Conservation (phyloP, 495 filamentous ascomycete species). For the Xylaria scruposa region DNA sequence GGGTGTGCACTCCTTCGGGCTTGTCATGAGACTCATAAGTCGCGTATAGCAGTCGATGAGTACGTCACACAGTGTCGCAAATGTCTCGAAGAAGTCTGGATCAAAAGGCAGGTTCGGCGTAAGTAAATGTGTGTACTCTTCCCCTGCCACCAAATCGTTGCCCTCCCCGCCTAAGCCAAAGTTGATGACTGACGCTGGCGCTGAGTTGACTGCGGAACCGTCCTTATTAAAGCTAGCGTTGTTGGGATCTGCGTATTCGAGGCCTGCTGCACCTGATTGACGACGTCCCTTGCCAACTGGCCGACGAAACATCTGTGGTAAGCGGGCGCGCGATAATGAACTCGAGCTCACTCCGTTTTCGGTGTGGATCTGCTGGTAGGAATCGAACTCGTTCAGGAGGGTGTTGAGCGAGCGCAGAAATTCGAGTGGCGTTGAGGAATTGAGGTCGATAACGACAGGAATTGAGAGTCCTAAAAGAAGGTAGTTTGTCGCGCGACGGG, state of each 20-base stretch:
- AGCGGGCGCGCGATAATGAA: constrained; percentile 75
- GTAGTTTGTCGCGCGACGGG: constrained; percentile 87
- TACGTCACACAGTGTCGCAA: constrained; percentile 95
- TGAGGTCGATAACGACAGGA: constrained; percentile 86
- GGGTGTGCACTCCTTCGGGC: constrained; percentile 65
- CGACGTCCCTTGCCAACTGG: constrained; percentile 71
- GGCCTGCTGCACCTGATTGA: constrained; percentile 66
- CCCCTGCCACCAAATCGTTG: constrained; percentile 65
- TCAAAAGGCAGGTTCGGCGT: constrained; percentile 96
- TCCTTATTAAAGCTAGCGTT: constrained; percentile 41
- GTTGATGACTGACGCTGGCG: constrained; percentile 49
- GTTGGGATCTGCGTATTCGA: constrained; percentile 67
- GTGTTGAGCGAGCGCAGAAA: constrained; percentile 87
- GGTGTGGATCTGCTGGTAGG: constrained; percentile 84
- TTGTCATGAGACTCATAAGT: constrained; percentile 72
- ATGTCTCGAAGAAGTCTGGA: constrained; percentile 95
- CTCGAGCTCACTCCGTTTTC: constrained; percentile 73
- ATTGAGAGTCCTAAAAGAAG: constrained; percentile 91
- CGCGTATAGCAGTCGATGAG: constrained; percentile 90
- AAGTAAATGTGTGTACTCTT: constrained; percentile 86
- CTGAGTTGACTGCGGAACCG: constrained; percentile 40
- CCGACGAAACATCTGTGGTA: constrained; percentile 90
- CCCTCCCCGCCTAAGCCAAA: constrained; percentile 49
- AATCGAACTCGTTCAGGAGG: constrained; percentile 89
- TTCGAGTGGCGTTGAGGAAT: constrained; percentile 74